These are phyloP conservation scores for Bothriochloa decipiens DNA, from an alignment of 176 grass and related monocot genomes.

Conservation along the genomic window DNA sequence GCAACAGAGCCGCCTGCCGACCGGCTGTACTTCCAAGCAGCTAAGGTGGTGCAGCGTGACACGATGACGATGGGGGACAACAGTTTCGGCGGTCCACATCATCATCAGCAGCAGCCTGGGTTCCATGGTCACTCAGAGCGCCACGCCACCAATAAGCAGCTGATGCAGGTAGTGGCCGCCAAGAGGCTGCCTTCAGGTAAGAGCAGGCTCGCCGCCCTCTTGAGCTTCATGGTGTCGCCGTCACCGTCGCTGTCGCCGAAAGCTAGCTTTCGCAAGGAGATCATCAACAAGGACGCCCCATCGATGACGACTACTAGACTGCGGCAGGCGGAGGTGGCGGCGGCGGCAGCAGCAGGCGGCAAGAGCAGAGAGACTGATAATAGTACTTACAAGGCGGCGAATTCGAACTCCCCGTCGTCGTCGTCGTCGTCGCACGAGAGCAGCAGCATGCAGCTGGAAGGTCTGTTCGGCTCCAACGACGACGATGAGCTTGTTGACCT, in stretches of 20 bases:
- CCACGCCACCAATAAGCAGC: neutral
- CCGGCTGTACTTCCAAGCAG: neutral
- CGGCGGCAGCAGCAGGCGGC: neutral
- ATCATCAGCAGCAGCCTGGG: neutral
- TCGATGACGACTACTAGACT: neutral
- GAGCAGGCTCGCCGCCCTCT: conserved; percentile 30
- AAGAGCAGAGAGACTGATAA: neutral
- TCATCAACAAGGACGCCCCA: neutral
- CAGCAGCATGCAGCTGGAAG: neutral
- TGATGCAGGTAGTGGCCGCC: neutral
- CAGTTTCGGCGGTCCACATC: neutral
- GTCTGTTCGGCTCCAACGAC: neutral
- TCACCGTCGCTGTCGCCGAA: neutral
- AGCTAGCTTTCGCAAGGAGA: conserved; percentile 5
- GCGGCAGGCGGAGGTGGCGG: neutral
- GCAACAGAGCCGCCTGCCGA: neutral
- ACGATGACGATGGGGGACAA: neutral
- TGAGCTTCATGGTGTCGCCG: conserved; percentile 8
- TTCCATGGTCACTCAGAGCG: too few species aligned
- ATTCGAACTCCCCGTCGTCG: neutral
- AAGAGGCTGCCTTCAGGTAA: conserved; percentile 4
- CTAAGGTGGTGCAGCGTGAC: neutral
- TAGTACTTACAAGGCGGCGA: neutral
- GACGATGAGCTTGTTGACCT: conserved; percentile 18
- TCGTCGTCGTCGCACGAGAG: conserved; percentile 8